Percentiles rank a stretch among this genome's conserved stretches.
These are phyloP conservation scores for Hypoxylon intermedium DNA, from an alignment of 495 filamentous ascomycete genomes.

Conservation along the genomic window DNA sequence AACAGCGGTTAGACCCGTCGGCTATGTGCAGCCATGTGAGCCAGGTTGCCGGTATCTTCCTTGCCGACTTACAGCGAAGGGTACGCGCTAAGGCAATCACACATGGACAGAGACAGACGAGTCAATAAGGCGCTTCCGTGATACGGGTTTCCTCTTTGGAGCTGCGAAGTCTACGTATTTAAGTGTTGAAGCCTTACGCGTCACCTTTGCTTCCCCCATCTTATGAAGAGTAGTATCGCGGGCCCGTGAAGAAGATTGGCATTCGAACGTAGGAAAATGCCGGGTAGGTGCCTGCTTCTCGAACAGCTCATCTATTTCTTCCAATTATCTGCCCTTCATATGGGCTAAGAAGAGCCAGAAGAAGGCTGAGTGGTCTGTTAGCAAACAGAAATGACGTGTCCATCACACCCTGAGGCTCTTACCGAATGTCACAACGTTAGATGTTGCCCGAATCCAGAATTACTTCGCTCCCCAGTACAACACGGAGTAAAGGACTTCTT, in stretches of 20 bases:
- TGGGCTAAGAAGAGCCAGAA: conserved; percentile 43
- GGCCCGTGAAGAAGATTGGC: conserved; percentile 29
- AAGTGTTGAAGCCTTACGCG: conserved; percentile 8
- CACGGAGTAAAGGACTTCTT: conserved; percentile 39
- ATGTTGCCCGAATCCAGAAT: conserved; percentile 52
- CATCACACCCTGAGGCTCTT: conserved; percentile 2
- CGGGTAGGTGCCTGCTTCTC: conserved; percentile 30
- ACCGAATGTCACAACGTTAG: conserved; percentile 38
- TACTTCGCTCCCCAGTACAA: conserved; percentile 52
- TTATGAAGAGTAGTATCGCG: conserved; percentile 28
- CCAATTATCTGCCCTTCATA: conserved; percentile 37
- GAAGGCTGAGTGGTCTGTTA: conserved; percentile 12
- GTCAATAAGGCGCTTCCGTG: too few species aligned
- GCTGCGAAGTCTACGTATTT: not conserved
- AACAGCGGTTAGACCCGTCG: conserved; percentile 2
- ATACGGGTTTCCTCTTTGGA: too few species aligned
- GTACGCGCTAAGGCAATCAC: not conserved
- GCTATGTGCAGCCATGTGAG: not conserved
- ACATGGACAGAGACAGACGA: not conserved
- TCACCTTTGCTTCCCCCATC: conserved; percentile 26
- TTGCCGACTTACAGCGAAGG: not conserved
- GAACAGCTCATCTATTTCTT: conserved; percentile 43
- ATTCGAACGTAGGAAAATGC: conserved; percentile 34
- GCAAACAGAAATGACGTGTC: conserved; percentile 3
- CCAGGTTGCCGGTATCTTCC: not conserved